phyloP scores from a whole-genome alignment of 768 basidiomycete species.

The Cyclocybe cylindracea region DNA sequence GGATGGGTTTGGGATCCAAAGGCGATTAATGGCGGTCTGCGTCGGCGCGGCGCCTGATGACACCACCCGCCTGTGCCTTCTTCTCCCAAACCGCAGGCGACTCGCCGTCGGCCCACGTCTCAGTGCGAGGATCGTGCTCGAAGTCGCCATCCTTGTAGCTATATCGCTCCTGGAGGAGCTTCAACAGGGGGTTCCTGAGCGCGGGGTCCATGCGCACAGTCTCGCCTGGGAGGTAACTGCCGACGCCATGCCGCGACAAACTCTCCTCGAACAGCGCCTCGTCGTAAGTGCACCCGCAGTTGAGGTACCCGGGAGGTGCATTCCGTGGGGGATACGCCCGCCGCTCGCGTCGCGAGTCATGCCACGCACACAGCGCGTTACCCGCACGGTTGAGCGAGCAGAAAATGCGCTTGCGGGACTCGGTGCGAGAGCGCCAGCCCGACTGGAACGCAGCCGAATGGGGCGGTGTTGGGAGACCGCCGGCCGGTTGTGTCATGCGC shows the following conservation, averaged over 20 bases:
- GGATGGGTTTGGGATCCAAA: conserved; percentile 1
- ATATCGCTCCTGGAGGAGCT: conserved; percentile 70
- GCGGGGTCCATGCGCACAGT: conserved; percentile 89
- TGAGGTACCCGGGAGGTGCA: conserved; percentile 76
- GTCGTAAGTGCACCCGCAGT: conserved; percentile 85
- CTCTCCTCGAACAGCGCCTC: conserved; percentile 89
- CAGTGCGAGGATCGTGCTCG: conserved; percentile 64
- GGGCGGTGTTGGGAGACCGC: conserved; percentile 33
- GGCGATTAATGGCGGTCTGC: conserved; percentile 23
- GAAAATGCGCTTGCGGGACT: conserved; percentile 67
- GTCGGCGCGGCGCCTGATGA: conserved; percentile 35
- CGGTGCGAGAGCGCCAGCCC: conserved; percentile 74
- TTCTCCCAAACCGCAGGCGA: conserved; percentile 66
- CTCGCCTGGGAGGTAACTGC: conserved; percentile 83
- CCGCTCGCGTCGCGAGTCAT: conserved; percentile 84
- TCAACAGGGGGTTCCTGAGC: conserved; percentile 76
- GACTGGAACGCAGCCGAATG: conserved; percentile 51
- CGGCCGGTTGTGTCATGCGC: conserved; percentile 12
- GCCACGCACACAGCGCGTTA: conserved; percentile 89
- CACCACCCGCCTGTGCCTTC: conserved; percentile 41
- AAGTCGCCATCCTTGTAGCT: conserved; percentile 86
- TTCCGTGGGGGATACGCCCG: conserved; percentile 76
- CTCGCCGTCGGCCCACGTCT: conserved; percentile 71
- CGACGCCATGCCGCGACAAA: conserved; percentile 74
- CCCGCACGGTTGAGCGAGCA: conserved; percentile 87